Evolutionary conservation across 2,329 filamentous ascomycete species (phyloP), one percentile per base, ranked within the genome.

Genomic region (Aspergillus persii): DNA sequence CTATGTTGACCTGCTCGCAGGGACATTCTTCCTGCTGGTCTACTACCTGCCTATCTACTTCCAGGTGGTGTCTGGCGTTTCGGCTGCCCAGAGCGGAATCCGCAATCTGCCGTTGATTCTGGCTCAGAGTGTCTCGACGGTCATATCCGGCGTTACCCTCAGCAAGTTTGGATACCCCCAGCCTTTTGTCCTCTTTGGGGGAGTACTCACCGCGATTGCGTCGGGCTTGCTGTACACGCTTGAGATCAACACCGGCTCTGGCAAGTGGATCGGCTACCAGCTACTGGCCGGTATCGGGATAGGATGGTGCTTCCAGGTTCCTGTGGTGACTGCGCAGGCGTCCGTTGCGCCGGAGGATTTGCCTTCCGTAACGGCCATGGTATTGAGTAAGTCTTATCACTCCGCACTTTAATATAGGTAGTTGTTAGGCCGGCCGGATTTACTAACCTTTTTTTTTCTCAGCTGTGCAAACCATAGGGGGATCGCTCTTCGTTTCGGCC

Each of bases 1-100:
- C 36, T 41, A 41, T 41, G 2, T 41, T n/a, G 12, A 41, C 26
- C 18, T 53, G 9, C 9, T 53, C 81, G 51, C 57, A 74, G 51
- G 51, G 9, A 44, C 33, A 0, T 64, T 62, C 8, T 63, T 77
- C 57, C 41, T 77, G 12, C 53, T 76, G 2, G 62, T 81, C 8
- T 81, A 80, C 67, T 81, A 79, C 62, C 68, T 81, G 0, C 79
- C 79, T 36, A 79, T 81, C 54, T 81, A 79, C 63, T 82, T 82
- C 68, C 79, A 82, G 62, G 68, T 41, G 4, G 8, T 41, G 15
- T 41, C 36, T 41, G 36, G 36, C 11, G 36, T 41, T 0, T 41
- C 36, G 4, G 66, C 7, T 67, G 80, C 44, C 11, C 54, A 66
- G 27, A 76, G 72, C 2, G 80, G 80, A 4, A 69, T 82, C 11